Evolutionary conservation across 805 yeast genomes (phyloP).

Genomic region (Saccharomycopsis sp.): DNA sequence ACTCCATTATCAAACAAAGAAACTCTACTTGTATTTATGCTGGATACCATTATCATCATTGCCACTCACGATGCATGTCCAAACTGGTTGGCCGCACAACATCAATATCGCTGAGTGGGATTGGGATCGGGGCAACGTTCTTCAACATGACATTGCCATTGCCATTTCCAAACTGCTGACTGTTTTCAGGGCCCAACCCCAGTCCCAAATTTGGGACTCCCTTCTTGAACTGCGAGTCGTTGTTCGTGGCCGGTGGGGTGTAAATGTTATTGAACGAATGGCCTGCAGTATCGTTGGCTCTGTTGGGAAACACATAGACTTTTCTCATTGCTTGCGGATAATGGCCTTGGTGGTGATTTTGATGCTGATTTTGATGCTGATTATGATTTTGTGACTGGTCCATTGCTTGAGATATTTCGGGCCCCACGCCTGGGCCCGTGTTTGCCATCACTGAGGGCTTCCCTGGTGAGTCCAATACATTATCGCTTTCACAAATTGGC

Average conservation of each 20-base stretch:
- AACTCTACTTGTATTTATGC: no score
- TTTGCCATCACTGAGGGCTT: neutral
- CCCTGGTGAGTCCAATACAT: no score
- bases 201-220: no score
- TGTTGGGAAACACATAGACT: neutral
- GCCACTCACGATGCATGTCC: slow-evolving; percentile 9
- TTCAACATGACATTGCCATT: neutral
- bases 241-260: neutral
- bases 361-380: no score
- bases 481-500: no score
- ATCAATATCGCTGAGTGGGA: neutral
- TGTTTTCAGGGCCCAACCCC: neutral
- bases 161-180: no score
- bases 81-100: slow-evolving; percentile 3
- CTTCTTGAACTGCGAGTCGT: no score
- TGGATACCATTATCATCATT: no score
- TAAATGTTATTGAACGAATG: neutral
- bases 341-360: no score
- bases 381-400: no score
- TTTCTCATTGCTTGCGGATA: neutral
- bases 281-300: neutral
- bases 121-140: neutral
- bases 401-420: no score
- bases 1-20: no score
- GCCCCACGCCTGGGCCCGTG: neutral